Base-by-base conservation (phyloP, 257 asterid species). In the Plantago ovata region DNA sequence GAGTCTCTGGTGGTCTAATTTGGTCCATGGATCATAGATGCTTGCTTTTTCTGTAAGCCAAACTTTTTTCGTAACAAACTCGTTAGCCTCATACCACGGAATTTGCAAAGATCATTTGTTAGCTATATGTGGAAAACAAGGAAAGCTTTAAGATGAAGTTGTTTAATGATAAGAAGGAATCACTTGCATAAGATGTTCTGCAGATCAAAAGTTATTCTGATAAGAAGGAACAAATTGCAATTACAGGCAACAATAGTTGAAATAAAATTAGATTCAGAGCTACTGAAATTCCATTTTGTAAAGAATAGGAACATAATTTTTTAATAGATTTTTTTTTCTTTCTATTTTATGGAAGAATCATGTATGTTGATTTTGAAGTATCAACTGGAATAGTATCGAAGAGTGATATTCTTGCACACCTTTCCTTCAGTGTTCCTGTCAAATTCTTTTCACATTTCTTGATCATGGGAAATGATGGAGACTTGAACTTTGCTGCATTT, bases 81-180 rank as follows among this genome's bases (percentile, higher is more conserved):
- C n/a, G 22, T 52, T 32, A 13, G 42, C 21, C 33, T 21, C 12
- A 49, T 32, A 68, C 53, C 55, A 56, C 18, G 62, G 63, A 49
- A 49, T 32, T 40, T 63, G 78, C 23, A 56, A 44, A 44, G 69
- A 61, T 69, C 65, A 51, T 75, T 28, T 28, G 60, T 65, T 41
- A 58, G 70, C 10, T 38, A 38, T 39, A 55, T 48, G 23, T 59
- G 60, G 69, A 71, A 74, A 66, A 68, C 66, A 64, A 18, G 62
- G 68, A 73, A 73, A 68, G 77, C 80, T 76, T 73, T 70, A 47
- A 62, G 78, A 48, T 67, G 80, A 73, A 70, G 79, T 50, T 60
- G 68, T 59, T 55, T 61, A 51, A 41, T 74, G 81, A 80, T 77
- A 61, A 53, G 69, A 74, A 68, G 63, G 78, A 64, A 80, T 20